Percentiles rank a stretch among this genome's conserved stretches.
Evolutionary conservation across 768 basidiomycete genomes (phyloP).

Genomic region (Lactarius sanguifluus): DNA sequence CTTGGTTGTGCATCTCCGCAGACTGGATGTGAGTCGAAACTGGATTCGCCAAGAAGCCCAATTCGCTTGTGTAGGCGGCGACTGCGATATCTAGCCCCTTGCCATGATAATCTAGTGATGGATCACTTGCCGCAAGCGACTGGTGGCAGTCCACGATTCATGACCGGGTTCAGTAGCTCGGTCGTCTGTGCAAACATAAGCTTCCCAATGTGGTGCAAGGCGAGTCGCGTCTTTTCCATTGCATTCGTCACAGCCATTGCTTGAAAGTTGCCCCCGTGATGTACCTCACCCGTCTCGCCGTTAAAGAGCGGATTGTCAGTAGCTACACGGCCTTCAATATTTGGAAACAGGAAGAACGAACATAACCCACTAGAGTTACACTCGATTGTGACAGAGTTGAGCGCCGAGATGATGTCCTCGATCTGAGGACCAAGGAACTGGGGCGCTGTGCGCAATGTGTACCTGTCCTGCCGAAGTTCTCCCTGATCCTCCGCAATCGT

Average conservation of each 20-base stretch:
- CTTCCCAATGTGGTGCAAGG: conserved; percentile 52
- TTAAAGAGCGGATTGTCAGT: conserved; percentile 89
- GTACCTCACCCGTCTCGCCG: conserved; percentile 58
- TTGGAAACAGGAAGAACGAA: background rate
- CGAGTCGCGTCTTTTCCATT: conserved; percentile 86
- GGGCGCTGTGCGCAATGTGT: conserved; percentile 71
- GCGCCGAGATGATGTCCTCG: conserved; percentile 70
- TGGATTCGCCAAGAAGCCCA: conserved; percentile 88
- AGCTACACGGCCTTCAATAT: conserved; percentile 42
- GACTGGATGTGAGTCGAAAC: conserved; percentile 84
- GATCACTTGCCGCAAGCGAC: conserved; percentile 76
- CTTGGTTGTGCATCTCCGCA: conserved; percentile 92
- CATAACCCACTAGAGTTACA: conserved; percentile 72
- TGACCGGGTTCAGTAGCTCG: conserved; percentile 75
- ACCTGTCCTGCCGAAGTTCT: conserved; percentile 76
- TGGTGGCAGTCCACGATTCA: conserved; percentile 84
- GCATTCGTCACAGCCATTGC: conserved; percentile 82
- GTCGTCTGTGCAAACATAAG: conserved; percentile 53
- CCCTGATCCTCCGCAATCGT: conserved; percentile 71
- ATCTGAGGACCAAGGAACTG: conserved; percentile 88
- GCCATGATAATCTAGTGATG: conserved; percentile 75
- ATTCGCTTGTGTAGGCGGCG: conserved; percentile 79
- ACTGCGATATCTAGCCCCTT: conserved; percentile 86
- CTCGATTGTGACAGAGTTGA: conserved; percentile 65
- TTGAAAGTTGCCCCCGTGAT: conserved; percentile 92